A percentile compares a stretch with the other conserved stretches of the same genome.
phyloP scores from a whole-genome alignment of 768 basidiomycete genomes.

The Clavulina sp. region DNA sequence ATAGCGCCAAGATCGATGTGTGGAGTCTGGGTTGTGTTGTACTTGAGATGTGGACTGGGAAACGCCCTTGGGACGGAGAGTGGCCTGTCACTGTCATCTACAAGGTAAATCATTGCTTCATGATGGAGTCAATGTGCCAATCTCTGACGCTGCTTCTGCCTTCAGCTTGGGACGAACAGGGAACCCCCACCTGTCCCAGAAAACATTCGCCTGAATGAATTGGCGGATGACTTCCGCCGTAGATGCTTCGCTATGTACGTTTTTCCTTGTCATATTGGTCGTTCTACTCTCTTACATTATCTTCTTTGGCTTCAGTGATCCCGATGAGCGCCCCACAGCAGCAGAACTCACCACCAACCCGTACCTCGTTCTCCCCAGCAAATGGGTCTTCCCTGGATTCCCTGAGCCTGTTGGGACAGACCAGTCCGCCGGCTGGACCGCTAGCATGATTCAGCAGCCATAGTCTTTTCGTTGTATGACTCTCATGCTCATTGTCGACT shows the following conservation, averaged over 20 bases:
- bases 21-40: constrained; percentile 99
- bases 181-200: constrained; percentile 79
- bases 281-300: constrained; percentile 1
- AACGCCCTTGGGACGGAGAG: constrained; percentile 82
- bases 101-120: constrained; percentile 37
- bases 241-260: constrained; percentile 80
- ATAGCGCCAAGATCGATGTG: constrained; percentile 94
- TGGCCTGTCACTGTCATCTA: constrained; percentile 87
- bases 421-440: too few species aligned
- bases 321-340: constrained; percentile 65
- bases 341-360: constrained; percentile 62
- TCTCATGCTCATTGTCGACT: too few species aligned
- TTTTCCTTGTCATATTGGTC: constrained; percentile 6
- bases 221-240: constrained; percentile 71
- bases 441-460: too few species aligned
- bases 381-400: constrained; percentile 60
- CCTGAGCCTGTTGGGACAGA: too few species aligned
- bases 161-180: constrained; percentile 67
- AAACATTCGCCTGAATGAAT: constrained; percentile 53
- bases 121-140: constrained; percentile 1
- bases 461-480: too few species aligned
- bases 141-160: neutral
- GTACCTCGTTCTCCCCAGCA: constrained; percentile 53
- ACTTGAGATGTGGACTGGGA: constrained; percentile 97
- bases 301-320: constrained; percentile 34